These are phyloP conservation scores for Brasenia schreberi DNA, from an alignment of 164 flowering plant genomes.

Conservation along the genomic window DNA sequence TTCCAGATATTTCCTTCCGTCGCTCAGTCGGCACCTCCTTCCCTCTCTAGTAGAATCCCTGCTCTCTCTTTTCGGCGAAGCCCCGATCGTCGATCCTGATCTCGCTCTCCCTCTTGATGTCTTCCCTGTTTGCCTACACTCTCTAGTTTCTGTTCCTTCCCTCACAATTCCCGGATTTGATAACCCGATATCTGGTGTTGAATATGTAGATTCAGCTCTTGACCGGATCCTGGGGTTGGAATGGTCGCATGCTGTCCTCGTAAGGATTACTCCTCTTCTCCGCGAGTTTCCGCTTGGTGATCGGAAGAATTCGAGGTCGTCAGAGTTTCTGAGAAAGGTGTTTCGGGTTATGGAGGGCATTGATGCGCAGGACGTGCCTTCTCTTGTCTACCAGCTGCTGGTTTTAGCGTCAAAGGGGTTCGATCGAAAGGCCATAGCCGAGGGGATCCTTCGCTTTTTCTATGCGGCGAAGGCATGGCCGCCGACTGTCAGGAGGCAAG, in stretches of 20 bases:
- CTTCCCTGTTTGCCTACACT: conserved; percentile 34
- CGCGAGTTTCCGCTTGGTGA: conserved; percentile 41
- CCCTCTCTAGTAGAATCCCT: conserved; percentile 7
- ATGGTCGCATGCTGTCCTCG: conserved; percentile 57
- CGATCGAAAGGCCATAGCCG: conserved; percentile 54
- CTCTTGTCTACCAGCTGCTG: conserved; percentile 58
- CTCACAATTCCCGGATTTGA: conserved; percentile 7
- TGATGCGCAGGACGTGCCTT: conserved; percentile 75
- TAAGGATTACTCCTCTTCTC: conserved; percentile 44
- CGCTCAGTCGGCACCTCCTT: neutral
- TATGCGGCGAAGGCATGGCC: conserved; percentile 22
- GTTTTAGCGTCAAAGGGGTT: conserved; percentile 74
- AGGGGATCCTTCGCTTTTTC: conserved; percentile 57
- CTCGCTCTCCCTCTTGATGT: conserved; percentile 52
- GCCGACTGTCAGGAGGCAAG: conserved; percentile 40
- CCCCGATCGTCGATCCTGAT: conserved; percentile 20
- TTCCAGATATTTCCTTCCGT: neutral
- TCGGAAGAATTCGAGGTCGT: conserved; percentile 19
- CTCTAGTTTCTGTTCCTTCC: conserved; percentile 10
- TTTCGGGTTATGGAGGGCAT: conserved; percentile 41
- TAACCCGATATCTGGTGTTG: conserved; percentile 17
- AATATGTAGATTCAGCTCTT: conserved; percentile 27
- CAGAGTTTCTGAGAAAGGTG: conserved; percentile 53
- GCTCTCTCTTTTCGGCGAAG: conserved; percentile 20
- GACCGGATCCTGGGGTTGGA: conserved; percentile 24